phyloP scores from a whole-genome alignment of 495 filamentous ascomycete species.

The Parmelia sp. region DNA sequence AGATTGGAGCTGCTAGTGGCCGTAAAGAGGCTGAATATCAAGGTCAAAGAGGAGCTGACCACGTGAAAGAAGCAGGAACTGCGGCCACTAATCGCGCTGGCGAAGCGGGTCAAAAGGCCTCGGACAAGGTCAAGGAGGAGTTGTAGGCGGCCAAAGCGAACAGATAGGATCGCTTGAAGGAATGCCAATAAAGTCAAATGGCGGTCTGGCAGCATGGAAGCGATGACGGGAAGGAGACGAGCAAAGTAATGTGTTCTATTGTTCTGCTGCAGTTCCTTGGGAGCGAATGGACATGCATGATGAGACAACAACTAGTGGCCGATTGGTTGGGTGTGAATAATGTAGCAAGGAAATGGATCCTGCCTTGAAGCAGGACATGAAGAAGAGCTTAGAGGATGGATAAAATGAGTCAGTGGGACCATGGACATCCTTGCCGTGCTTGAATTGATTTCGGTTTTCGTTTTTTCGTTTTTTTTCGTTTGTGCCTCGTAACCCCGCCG shows the following conservation, averaged over 20 bases:
- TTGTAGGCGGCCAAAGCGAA: slow-evolving; percentile 21
- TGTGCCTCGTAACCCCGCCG: not conserved
- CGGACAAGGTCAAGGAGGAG: slow-evolving; percentile 32
- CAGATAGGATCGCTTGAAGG: slow-evolving; percentile 6
- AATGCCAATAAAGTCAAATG: slow-evolving; percentile 3
- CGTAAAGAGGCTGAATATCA: slow-evolving; percentile 47
- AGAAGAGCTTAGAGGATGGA: not conserved
- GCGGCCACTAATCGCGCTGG: slow-evolving; percentile 28
- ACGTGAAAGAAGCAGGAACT: slow-evolving; percentile 29
- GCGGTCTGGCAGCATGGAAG: not conserved
- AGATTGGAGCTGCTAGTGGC: slow-evolving; percentile 57
- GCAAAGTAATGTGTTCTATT: not conserved
- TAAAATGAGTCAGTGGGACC: too few species aligned
- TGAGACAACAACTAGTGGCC: not conserved
- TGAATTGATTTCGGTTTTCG: not conserved
- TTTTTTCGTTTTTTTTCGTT: not conserved
- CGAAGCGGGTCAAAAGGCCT: slow-evolving; percentile 28
- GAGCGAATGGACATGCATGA: not conserved
- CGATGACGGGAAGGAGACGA: not conserved
- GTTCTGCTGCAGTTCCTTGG: not conserved
- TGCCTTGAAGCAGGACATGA: not conserved
- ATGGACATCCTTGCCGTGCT: not conserved
- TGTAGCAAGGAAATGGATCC: not conserved
- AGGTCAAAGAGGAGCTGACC: slow-evolving; percentile 46
- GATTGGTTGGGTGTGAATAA: not conserved